Evolutionary conservation across 2,329 filamentous ascomycete genomes (phyloP), one percentile per base, ranked within the genome.

Genomic region (Coleophoma crateriformis): DNA sequence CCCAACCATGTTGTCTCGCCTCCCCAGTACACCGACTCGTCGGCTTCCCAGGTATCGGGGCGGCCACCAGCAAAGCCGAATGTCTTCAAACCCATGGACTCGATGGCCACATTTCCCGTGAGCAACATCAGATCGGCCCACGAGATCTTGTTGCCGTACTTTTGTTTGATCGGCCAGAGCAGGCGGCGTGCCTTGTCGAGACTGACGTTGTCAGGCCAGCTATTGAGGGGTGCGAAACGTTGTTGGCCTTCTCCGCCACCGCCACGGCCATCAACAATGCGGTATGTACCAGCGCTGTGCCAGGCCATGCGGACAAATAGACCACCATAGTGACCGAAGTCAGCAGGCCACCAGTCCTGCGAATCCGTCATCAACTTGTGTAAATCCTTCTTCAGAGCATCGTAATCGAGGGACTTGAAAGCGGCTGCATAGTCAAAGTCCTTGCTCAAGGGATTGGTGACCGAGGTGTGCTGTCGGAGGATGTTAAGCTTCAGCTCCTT

Each of bases 81-180:
- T 37, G 85, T 82, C 70, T 82, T 79, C 70, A 87, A 79, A 53
- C 84, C 87, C 84, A 88, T 89, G 54, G 79, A 81, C 71, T 90
- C 87, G 55, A 90, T 76, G 43, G 87, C 85, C 14, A 90, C 85
- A 65, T 90, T 90, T 57, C 87, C 87, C 27, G 84, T 79, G 48
- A 90, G 77, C 50, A 89, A 74, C 45, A 85, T 67, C 51, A 90
- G 70, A 64, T 90, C 87, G 20, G 86, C 83, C 87, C 87, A 90
- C 0, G 87, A 90, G 68, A 90, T 86, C 74, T 87, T 88, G 75
- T 81, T 82, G 66, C 87, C 87, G 58, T 90, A 90, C 77, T 90
- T 90, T 60, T 88, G 85, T 79, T 90, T 90, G 72, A 90, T 82
- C 50, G 87, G 87, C 84, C 85, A 89, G 39, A 90, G 73, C 49